Evolutionary conservation across 768 basidiomycete species (phyloP), one percentile per base, ranked within the genome.

Genomic region (Lactarius pseudohatsudake): DNA sequence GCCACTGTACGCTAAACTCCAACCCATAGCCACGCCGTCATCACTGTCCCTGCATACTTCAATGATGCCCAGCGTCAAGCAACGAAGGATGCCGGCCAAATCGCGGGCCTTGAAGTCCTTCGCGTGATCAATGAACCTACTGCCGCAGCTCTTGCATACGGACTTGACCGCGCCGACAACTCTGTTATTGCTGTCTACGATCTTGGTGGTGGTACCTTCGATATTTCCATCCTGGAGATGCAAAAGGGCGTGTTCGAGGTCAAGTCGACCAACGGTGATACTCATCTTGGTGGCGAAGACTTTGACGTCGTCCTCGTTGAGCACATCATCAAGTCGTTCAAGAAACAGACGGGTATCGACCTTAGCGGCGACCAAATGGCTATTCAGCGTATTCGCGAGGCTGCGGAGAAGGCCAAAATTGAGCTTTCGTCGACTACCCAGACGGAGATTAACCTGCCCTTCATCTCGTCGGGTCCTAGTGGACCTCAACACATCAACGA

Each of bases 241-340:
- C 94, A 98, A 79, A 96, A 97, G 79, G 97, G 96, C 73, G 96
- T 99, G 11, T 99, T 98, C 78, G 97, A 98, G 79, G 97, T 99
- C 76, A 99, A 98, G 82, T 98, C 97, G 0, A 99, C 97, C 63
- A 98, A 98, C 75, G 97, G 97, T 76, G 96, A 99, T 78, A 98
- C 97, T 18, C 97, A 99, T 76, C 86, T 99, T 65, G 97, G 77
- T 76, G 89, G 89, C 75, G 97, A 99, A 79, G 97, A 98, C 78
- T 98, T 98, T 75, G 97, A 98, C 74, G 88, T 96, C 64, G 79
- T 87, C 45, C 86, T 98, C 53, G 89, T 98, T 69, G 86, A 96
- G 70, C 79, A 91, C 79, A 84, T 99, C 75, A 77, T 98, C 56
- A 81, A 84, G 64, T 90, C 95, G 77, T 98, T 98, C 89, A 94